Base-by-base conservation (phyloP, 1,139 yeast species). In the Williopsis jadinii region DNA sequence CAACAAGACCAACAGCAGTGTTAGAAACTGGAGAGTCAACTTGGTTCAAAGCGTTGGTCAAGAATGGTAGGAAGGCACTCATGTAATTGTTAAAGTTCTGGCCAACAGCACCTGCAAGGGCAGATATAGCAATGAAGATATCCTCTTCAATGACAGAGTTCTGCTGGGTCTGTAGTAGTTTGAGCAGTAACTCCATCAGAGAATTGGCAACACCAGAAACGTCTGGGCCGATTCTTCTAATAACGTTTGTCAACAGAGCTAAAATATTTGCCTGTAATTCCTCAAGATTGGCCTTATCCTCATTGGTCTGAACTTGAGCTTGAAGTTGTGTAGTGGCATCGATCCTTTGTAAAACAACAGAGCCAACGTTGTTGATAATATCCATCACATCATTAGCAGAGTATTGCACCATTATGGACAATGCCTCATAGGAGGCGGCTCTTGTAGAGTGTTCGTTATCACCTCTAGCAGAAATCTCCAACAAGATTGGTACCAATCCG, bases 361-460 rank as follows among this genome's bases (percentile, higher is more conserved):
- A 66, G 4, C 96, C 94, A 53, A 92, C 75, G 40, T 73, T 70
- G 47, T 84, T 80, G 30, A 90, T 81, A 33, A 80, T 64, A 32
- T 76, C 77, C 63, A 84, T 70, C 39, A 85, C 84, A 55, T 80
- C 88, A 39, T 70, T 70, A 10, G 95, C 79, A 59, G 92, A 74
- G 61, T 75, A 83, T 38, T 80, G 73, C 31, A 90, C 95, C 60
- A 90, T 70, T 1, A 92, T 73, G 2, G 95, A 82, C 52, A 92
- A 69, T 0, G 97, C 95, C 63, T 94, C 97, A 61, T 87, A 92
- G 1, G 97, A 95, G 26, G 97, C 88, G 3, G 97, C 94, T 59
- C 98, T 75, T n/a, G 95, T 76, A 45, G 86, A 80, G 58, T 77
- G 73, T 59, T 88, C 97, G 56, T 92, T 92, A 57, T 87, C 95